Evolutionary conservation across 805 yeast genomes (phyloP).

Genomic region (Wilhelminamyces savonicus): DNA sequence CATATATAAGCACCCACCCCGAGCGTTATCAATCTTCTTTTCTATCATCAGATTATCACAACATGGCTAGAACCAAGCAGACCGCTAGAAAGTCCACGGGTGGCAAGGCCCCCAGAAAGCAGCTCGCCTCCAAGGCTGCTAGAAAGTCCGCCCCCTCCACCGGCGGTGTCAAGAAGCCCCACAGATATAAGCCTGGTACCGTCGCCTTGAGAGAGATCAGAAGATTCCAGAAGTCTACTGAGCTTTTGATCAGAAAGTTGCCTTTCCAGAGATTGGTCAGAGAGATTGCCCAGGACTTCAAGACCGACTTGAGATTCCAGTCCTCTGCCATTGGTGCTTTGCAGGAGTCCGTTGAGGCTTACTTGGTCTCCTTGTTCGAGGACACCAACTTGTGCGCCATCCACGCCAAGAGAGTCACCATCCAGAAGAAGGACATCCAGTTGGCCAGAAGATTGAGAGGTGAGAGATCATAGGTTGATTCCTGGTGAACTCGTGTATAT

Average conservation of each 20-base stretch:
- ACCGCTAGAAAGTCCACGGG: constrained; percentile 93
- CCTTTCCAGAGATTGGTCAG: constrained; percentile 97
- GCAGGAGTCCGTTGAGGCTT: constrained; percentile 98
- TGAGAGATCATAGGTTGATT: constrained; percentile 63
- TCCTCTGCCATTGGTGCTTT: constrained; percentile 96
- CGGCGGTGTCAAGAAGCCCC: constrained; percentile 92
- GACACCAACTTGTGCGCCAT: constrained; percentile 98
- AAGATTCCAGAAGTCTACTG: constrained; percentile 96
- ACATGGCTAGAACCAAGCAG: constrained; percentile 90
- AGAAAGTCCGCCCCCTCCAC: constrained; percentile 90
- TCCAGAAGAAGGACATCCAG: constrained; percentile 97
- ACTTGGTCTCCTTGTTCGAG: constrained; percentile 91
- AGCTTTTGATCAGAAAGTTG: constrained; percentile 87
- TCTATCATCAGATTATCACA: constrained; percentile 4
- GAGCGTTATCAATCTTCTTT: no score
- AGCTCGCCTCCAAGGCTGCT: constrained; percentile 86
- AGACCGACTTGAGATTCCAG: constrained; percentile 92
- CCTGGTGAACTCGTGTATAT: constrained; percentile 1
- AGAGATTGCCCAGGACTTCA: constrained; percentile 93
- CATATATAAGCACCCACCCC: no score
- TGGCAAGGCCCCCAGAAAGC: constrained; percentile 96
- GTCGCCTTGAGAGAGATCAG: constrained; percentile 95
- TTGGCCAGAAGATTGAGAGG: constrained; percentile 98
- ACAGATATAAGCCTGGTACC: constrained; percentile 97
- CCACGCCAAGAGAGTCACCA: constrained; percentile 98